A percentile compares a stretch with the other conserved stretches of the same genome.
phyloP scores from a whole-genome alignment of 1,139 yeast genomes.

The Kazachstania sp. region DNA sequence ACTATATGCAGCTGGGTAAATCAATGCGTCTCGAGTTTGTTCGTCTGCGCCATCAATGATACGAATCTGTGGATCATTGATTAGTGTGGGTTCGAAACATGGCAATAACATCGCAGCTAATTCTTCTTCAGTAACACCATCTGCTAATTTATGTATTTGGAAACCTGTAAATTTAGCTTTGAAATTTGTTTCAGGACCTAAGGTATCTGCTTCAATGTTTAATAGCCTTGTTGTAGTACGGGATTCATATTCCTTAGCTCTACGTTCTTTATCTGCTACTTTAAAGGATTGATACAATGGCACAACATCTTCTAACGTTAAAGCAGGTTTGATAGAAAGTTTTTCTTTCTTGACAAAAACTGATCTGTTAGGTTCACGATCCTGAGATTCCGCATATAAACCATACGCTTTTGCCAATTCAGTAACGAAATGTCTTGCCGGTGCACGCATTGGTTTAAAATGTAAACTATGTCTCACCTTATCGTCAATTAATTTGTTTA shows the following conservation, averaged over 20 bases:
- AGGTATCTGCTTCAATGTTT: slow-evolving; percentile 12
- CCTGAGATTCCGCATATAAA: slow-evolving; percentile 66
- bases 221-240: slow-evolving; percentile 19
- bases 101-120: slow-evolving; percentile 34
- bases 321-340: slow-evolving; percentile 28
- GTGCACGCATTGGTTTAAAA: slow-evolving; percentile 64
- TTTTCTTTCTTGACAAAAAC: slow-evolving; percentile 47
- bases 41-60: slow-evolving; percentile 28
- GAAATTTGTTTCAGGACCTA: neutral
- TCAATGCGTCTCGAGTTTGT: slow-evolving; percentile 34
- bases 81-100: slow-evolving; percentile 25
- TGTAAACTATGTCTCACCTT: slow-evolving; percentile 36
- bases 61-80: slow-evolving; percentile 26
- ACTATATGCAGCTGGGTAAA: slow-evolving; percentile 34
- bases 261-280: slow-evolving; percentile 32
- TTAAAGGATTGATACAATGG: slow-evolving; percentile 26
- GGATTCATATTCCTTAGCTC: slow-evolving; percentile 25
- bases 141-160: slow-evolving; percentile 44
- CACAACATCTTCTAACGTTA: slow-evolving; percentile 30
- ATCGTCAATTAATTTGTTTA: slow-evolving; percentile 42
- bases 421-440: slow-evolving; percentile 66
- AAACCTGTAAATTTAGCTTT: slow-evolving; percentile 40
- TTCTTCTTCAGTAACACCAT: slow-evolving; percentile 45
- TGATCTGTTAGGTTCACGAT: slow-evolving; percentile 68
- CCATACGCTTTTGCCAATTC: slow-evolving; percentile 53